Evolutionary conservation across 345 rosid species (phyloP), one percentile per base, ranked within the genome.

Genomic region (Gossypium mustelinum): DNA sequence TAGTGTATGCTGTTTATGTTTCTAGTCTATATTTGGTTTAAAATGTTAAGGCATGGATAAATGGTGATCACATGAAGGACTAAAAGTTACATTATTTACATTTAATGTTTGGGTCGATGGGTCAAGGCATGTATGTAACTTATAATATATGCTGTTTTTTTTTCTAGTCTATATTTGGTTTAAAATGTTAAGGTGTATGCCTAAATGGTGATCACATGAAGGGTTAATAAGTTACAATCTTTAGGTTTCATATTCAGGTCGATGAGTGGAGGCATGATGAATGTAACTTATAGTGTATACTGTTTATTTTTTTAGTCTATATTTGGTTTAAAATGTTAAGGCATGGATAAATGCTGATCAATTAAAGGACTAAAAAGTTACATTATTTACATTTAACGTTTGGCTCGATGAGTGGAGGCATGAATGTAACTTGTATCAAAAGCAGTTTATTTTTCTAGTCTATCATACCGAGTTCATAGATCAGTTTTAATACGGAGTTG

Each of bases 41-140:
- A 17, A 34, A 39, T 63, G 69, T 64, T n/a, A n/a, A 64, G 69
- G 24, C 41, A 41, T 69, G 72, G 22, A 22, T 68, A 47, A 68
- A 27, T 68, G 72, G 55, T 9, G 8, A 24, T 68, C 20, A 13
- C 4, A 8, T 14, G 52, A 9, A 48, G 34, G 20, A 13, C 12
- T 13, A 6, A 24, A 68, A 13, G 20, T 68, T 68, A 1, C 20
- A 14, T 11, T 67, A 10, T 47, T 20, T 20, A 12, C 25, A 7
- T 39, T 68, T 48, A 29, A 66, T 68, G 20, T 14, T 27, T 0
- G 11, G 73, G 45, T n/a, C 47, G 0, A 17, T 54, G 27, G n/a
- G 75, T 27, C 47, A 24, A 77, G 54, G 63, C n/a, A 14, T 68
- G 41, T 8, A 24, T 48, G 55, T 13, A 47, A 47, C 41, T 22